These are phyloP conservation scores for Solanum hybrid DNA, from an alignment of 305 asterid species.

Conservation along the genomic window DNA sequence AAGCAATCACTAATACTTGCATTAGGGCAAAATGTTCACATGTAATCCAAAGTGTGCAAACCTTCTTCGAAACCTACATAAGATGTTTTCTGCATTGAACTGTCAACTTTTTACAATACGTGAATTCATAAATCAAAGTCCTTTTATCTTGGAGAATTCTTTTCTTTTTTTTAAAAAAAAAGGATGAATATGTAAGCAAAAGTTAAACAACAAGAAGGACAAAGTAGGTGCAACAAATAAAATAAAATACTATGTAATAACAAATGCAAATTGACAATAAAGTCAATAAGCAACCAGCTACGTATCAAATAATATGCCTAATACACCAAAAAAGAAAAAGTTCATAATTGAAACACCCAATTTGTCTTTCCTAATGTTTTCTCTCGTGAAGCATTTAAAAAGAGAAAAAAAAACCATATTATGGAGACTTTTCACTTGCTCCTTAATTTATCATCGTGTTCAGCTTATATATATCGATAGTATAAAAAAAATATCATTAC, in stretches of 20 bases:
- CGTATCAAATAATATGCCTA: not conserved
- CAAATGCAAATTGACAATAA: not conserved
- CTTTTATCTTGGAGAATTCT: not conserved
- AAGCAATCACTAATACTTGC: not conserved
- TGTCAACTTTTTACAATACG: too few relatives aligned
- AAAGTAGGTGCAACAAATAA: not conserved
- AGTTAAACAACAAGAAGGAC: not conserved
- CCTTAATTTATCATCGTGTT: not conserved
- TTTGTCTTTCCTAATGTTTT: conserved; percentile 15
- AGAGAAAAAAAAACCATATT: not conserved
- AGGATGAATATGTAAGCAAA: not conserved
- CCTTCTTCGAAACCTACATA: not conserved
- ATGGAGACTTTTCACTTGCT: not conserved
- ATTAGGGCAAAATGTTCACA: not conserved
- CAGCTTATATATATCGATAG: not conserved
- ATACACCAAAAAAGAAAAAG: not conserved
- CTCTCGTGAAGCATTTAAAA: not conserved
- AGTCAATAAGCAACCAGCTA: not conserved
- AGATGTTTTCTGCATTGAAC: not conserved
- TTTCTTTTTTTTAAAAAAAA: too few relatives aligned
- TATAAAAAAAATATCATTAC: not conserved
- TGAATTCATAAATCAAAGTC: not conserved
- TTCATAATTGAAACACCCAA: not conserved
- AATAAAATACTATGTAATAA: not conserved
- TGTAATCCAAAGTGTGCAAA: not conserved